These are phyloP conservation scores for Lepidium didymum DNA, from an alignment of 345 rosid species.

Conservation along the genomic window DNA sequence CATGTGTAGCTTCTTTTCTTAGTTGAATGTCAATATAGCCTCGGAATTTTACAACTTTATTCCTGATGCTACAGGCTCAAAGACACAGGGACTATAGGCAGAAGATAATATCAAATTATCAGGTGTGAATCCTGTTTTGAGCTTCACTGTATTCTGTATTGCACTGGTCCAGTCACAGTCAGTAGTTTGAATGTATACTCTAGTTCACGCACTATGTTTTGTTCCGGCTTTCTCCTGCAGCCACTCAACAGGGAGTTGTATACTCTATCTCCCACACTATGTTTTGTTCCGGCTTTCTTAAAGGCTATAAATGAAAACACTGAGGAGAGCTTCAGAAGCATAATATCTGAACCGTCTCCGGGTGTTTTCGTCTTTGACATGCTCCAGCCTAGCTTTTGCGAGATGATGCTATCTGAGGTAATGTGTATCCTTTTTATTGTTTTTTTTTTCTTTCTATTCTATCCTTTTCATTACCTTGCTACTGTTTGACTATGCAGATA, in stretches of 20 bases:
- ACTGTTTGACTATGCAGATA: slow-evolving; percentile 57
- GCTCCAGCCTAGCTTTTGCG: slow-evolving; percentile 70
- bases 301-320: slow-evolving; percentile 56
- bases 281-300: slow-evolving; percentile 65
- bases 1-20: background rate
- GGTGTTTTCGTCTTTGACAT: slow-evolving; percentile 81
- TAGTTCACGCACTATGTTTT: slow-evolving; percentile 49
- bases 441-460: background rate
- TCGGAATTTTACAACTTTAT: background rate
- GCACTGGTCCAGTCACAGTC: background rate
- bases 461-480: slow-evolving; percentile 19
- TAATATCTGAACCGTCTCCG: slow-evolving; percentile 61
- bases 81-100: slow-evolving; percentile 78
- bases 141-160: background rate
- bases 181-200: slow-evolving; percentile 17
- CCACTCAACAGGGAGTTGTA: slow-evolving; percentile 69
- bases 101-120: slow-evolving; percentile 61
- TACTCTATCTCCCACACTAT: slow-evolving; percentile 38
- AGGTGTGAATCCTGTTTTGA: slow-evolving; percentile 38
- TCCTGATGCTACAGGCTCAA: slow-evolving; percentile 39
- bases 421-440: background rate
- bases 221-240: slow-evolving; percentile 68
- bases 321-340: slow-evolving; percentile 67
- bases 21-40: background rate
- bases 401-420: slow-evolving; percentile 75